These are phyloP conservation scores for Mallotus japonicus DNA, from an alignment of 441 rosid species.

Conservation along the genomic window DNA sequence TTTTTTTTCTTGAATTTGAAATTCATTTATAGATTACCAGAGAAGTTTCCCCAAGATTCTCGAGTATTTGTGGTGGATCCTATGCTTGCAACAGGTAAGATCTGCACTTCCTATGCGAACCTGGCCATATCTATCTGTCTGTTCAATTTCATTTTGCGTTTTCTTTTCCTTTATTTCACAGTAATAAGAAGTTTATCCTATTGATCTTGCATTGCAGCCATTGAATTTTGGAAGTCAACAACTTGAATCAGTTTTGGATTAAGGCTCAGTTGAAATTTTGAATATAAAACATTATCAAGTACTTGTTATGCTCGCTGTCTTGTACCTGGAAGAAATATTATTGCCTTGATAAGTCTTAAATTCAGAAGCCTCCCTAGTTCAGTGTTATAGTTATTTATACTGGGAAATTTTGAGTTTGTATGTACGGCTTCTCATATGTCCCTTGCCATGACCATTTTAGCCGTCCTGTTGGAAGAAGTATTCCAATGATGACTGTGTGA, in stretches of 20 bases:
- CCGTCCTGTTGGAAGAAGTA: neutral
- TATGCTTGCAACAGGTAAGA: conserved; percentile 82
- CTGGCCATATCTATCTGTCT: neutral
- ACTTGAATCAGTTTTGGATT: neutral
- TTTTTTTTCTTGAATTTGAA: conserved; percentile 5
- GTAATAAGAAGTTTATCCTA: neutral
- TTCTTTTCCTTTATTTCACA: neutral
- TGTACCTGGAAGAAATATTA: neutral
- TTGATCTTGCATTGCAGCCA: neutral
- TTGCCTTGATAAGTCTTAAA: neutral
- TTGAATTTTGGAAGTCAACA: neutral
- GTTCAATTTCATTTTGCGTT: neutral
- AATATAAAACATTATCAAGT: neutral
- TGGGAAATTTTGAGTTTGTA: neutral
- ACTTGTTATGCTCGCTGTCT: neutral
- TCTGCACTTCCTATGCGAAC: neutral
- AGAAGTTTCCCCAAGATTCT: conserved; percentile 56
- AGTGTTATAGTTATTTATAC: neutral
- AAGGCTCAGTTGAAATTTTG: neutral
- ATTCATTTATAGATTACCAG: conserved; percentile 62
- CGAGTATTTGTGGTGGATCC: conserved; percentile 85
- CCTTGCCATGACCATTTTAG: neutral
- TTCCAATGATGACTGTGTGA: neutral
- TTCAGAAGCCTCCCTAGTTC: no score
- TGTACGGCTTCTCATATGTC: neutral